Evolutionary conservation across 148 eudicot species (phyloP).

Genomic region (Fagopyrum esculentum): DNA sequence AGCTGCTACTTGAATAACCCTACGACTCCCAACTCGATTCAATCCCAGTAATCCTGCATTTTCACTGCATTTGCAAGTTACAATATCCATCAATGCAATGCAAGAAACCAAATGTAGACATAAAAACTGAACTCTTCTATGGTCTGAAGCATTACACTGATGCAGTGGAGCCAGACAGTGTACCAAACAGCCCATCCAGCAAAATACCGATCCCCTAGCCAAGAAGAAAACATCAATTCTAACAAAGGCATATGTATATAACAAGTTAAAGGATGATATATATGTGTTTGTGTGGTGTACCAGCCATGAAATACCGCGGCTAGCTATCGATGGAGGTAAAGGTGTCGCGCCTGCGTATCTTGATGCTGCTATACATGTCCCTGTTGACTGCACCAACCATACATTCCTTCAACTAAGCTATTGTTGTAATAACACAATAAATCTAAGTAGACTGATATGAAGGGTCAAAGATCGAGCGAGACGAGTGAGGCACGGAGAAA

Average conservation of each 20-base stretch:
- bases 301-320: conserved; percentile 89
- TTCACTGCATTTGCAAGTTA: conserved; percentile 34
- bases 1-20: conserved; percentile 76
- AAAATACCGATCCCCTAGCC: conserved; percentile 63
- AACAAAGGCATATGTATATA: background rate
- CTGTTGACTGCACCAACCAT: conserved; percentile 60
- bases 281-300: conserved; percentile 22
- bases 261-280: too few species aligned
- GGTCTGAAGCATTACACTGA: conserved; percentile 52
- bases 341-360: conserved; percentile 80
- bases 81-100: background rate
- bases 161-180: conserved; percentile 65
- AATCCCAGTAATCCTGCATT: conserved; percentile 79
- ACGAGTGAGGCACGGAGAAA: too few species aligned
- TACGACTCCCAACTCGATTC: conserved; percentile 75
- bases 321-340: conserved; percentile 58
- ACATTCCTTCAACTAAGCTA: too few species aligned
- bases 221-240: background rate
- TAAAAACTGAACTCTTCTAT: background rate
- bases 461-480: too few species aligned
- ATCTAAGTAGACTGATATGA: too few species aligned
- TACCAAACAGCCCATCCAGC: conserved; percentile 69
- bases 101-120: background rate
- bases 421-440: too few species aligned
- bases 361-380: conserved; percentile 62